These are phyloP conservation scores for Cornus suecica DNA, from an alignment of 148 eudicot genomes.

Conservation along the genomic window DNA sequence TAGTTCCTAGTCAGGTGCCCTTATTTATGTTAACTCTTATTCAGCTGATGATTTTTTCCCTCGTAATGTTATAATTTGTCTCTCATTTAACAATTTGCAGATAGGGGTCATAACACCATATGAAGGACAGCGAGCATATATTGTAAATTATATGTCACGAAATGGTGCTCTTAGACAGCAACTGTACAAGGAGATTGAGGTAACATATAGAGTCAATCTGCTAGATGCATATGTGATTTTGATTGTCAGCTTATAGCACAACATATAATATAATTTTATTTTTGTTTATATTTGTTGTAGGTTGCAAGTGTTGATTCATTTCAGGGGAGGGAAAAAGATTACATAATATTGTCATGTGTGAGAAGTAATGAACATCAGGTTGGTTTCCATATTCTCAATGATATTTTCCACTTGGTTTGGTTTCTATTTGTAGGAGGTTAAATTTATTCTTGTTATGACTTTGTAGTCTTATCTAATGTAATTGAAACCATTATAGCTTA, in stretches of 20 bases:
- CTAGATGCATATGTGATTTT: background rate
- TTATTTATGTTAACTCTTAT: background rate
- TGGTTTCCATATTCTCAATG: constrained; percentile 10
- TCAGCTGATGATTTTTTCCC: background rate
- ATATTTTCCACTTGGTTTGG: background rate
- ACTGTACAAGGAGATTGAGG: constrained; percentile 99
- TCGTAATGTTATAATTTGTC: background rate
- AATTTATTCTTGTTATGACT: background rate
- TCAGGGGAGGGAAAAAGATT: constrained; percentile 98
- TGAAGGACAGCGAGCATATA: constrained; percentile 97
- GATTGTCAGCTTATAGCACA: background rate
- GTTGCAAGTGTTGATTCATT: constrained; percentile 99
- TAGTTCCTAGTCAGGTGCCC: constrained; percentile 90
- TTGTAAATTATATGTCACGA: constrained; percentile 96
- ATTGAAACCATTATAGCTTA: background rate
- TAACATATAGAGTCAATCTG: constrained; percentile 9
- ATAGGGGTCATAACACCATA: constrained; percentile 99
- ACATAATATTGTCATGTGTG: constrained; percentile 95
- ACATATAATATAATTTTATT: no score
- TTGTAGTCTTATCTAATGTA: background rate
- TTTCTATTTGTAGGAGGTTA: background rate
- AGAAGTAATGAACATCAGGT: constrained; percentile 68
- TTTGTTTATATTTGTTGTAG: constrained; percentile 33
- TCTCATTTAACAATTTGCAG: constrained; percentile 30
- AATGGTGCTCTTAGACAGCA: constrained; percentile 98